phyloP scores from a whole-genome alignment of 192 early-diverging fungal genomes.

The Oehlia diaphana region DNA sequence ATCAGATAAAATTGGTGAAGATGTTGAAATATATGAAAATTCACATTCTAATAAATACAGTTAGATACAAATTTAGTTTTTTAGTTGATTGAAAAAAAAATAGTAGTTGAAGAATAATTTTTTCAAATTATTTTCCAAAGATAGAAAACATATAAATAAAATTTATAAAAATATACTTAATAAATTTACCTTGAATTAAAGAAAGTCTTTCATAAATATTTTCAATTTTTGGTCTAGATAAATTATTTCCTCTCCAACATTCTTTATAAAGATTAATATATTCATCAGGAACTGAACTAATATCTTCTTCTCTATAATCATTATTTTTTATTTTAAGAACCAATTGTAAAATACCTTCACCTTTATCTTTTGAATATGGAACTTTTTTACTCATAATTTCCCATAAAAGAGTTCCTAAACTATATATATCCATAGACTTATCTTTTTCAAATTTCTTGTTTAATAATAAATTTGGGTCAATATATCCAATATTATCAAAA shows the following conservation, averaged over 20 bases:
- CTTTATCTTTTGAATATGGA: neutral
- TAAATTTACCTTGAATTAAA: too few relatives aligned
- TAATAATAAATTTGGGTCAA: neutral
- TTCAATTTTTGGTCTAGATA: neutral
- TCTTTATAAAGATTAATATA: neutral
- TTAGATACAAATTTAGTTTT: too few relatives aligned
- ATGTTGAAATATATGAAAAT: too few relatives aligned
- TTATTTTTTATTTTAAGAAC: neutral
- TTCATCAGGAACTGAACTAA: neutral
- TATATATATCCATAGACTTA: conserved; percentile 1
- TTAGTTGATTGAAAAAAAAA: too few relatives aligned
- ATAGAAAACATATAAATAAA: too few relatives aligned
- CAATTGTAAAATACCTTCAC: neutral
- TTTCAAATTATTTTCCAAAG: too few relatives aligned
- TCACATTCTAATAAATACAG: too few relatives aligned
- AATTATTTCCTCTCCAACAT: neutral
- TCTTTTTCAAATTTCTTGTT: neutral
- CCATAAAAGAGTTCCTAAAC: neutral
- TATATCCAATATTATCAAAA: neutral
- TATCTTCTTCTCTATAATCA: neutral
- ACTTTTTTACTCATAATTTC: neutral
- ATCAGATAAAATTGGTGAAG: too few relatives aligned
- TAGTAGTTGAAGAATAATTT: too few relatives aligned
- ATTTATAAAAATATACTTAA: too few relatives aligned
- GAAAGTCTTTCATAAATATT: neutral